Base-by-base conservation (phyloP, 1,284 basidiomycete species). In the Anthracocystis walkeri region DNA sequence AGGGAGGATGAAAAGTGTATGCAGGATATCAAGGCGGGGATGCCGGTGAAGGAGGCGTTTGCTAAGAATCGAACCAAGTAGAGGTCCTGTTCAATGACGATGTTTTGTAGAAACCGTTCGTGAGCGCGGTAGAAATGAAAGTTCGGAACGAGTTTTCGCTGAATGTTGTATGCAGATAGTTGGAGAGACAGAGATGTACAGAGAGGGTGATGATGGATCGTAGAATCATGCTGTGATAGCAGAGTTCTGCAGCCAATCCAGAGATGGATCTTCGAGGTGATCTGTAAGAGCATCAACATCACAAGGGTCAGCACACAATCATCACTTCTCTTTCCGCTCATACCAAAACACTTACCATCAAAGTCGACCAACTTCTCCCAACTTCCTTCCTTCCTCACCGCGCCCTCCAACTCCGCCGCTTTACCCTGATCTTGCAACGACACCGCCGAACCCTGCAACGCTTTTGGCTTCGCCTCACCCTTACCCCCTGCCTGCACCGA, bases 31-130 rank as follows among this genome's bases (percentile, higher is more conserved):
- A 87, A 87, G 70, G 88, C 88, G 8, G 94, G 94, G 1, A 89
- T 89, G 74, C 90, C 91, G 11, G 88, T 96, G 3, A 89, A 90
- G 78, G 90, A 89, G 56, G 90, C 92, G 25, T 95, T 97, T 87
- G 91, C 90, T 83, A 87, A 89, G 79, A 90, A 93, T 80, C 87
- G 94, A 82, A 91, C 91, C 45, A 89, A 88, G n/a, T n/a, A n/a
- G n/a, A n/a, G n/a, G n/a, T n/a, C n/a, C n/a, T n/a, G n/a, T n/a
- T n/a, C n/a, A n/a, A n/a, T n/a, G n/a, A n/a, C n/a, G n/a, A n/a
- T n/a, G n/a, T n/a, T n/a, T n/a, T n/a, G n/a, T n/a, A n/a, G n/a
- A n/a, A n/a, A n/a, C n/a, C n/a, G n/a, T n/a, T n/a, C n/a, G n/a
- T n/a, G n/a, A n/a, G n/a, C n/a, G n/a, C n/a, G n/a, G n/a, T n/a